Base-by-base conservation (phyloP, 345 rosid genomes). In the Lepidium didymum region DNA sequence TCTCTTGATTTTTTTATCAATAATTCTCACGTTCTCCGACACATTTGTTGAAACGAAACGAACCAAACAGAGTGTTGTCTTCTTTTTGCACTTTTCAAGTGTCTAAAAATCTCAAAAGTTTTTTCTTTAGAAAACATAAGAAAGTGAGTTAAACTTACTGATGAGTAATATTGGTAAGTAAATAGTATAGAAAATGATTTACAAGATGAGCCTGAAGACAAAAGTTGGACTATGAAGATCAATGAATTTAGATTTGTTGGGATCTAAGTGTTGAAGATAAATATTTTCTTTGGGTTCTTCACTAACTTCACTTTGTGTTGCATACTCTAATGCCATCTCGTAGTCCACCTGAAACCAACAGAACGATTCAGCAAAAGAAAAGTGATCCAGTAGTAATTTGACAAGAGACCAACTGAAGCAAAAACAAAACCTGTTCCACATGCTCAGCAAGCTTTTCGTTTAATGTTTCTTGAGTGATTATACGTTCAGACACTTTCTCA, bases 301-400 rank as follows among this genome's bases (percentile, higher is more conserved):
- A 15, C 85, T 83, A 12, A 88, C 97, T 61, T 96, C 97, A 40
- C 91, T 90, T 49, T 93, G 97, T 1, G 92, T 90, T 4, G 98
- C 98, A 53, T 90, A 93, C 78, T 90, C 98, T 75, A 93, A 61
- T 43, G 96, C 97, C 99, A 93, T 88, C 79, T 93, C 95, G 69
- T 93, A 85, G 75, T 93, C 97, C 72, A 93, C 99, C 99, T 90
- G 95, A 79, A 81, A 72, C 67, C 62, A 15, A 38, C 11, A 51
- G 23, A 61, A 34, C 2, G 1, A 65, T 47, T 56, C 68, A 58
- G 38, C 51, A 50, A 18, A 37, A 15, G 1, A 13, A 33, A 21
- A 9, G 41, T 14, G 73, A 64, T 19, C 23, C 15, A n/a, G 27
- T 10, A 7, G n/a, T 38, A 67, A 54, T 41, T n/a, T 57, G 15